These are phyloP conservation scores for Monilinia laxa DNA, from an alignment of 2,329 filamentous ascomycete species.

Conservation along the genomic window DNA sequence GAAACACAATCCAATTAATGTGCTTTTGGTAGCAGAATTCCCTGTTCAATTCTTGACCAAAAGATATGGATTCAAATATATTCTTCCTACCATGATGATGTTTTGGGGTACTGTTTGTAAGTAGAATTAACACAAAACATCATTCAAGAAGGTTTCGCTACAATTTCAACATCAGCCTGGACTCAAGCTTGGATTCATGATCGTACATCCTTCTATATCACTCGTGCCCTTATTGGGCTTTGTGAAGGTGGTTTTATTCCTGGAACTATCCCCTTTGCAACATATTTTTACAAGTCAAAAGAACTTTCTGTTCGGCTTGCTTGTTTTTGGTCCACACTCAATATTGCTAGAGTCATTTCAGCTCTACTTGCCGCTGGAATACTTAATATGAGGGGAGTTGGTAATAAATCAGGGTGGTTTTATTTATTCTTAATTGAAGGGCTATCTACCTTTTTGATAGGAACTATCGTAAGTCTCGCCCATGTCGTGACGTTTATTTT, in stretches of 20 bases:
- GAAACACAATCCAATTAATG: conserved; percentile 45
- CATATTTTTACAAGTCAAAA: conserved; percentile 68
- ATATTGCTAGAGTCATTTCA: conserved; percentile 50
- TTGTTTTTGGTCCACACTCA: conserved; percentile 65
- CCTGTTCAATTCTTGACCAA: conserved; percentile 53
- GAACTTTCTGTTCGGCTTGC: conserved; percentile 64
- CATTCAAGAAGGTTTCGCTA: neutral
- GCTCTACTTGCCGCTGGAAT: conserved; percentile 58
- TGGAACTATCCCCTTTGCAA: conserved; percentile 60
- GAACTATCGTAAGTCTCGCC: conserved; percentile 15
- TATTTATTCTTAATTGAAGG: conserved; percentile 52
- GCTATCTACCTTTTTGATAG: conserved; percentile 29
- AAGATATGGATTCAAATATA: conserved; percentile 53
- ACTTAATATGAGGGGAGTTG: conserved; percentile 52
- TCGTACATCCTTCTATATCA: conserved; percentile 41
- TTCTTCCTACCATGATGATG: conserved; percentile 53
- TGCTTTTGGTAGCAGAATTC: conserved; percentile 49
- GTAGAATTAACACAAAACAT: conserved; percentile 38
- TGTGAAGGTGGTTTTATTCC: conserved; percentile 55
- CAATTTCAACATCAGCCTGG: conserved; percentile 43
- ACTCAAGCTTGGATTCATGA: conserved; percentile 44
- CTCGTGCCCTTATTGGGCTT: conserved; percentile 35
- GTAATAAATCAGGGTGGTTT: conserved; percentile 56
- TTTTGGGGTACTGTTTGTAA: conserved; percentile 51
- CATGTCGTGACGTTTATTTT: neutral